phyloP scores from a whole-genome alignment of 805 yeast genomes.

The Metschnikowia lochheadii region DNA sequence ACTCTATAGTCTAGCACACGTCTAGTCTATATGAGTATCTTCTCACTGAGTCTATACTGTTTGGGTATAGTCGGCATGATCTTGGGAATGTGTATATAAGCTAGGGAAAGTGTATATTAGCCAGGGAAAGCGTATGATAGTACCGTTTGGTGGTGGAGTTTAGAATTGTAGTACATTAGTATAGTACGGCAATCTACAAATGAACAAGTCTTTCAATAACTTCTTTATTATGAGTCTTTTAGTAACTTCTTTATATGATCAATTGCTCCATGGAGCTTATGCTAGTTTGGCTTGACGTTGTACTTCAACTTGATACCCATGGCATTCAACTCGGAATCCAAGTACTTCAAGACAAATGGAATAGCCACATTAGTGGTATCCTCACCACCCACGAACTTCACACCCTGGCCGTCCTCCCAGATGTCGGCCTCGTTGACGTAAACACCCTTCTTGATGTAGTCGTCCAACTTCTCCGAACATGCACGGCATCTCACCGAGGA shows the following conservation, averaged over 20 bases:
- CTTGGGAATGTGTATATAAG: too few relatives aligned
- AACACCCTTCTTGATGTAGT: slow-evolving; percentile 43
- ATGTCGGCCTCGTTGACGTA: slow-evolving; percentile 65
- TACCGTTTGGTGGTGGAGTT: too few relatives aligned
- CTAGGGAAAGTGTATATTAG: too few relatives aligned
- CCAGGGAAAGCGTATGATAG: too few relatives aligned
- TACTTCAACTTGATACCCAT: slow-evolving; percentile 96
- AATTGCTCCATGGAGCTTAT: slow-evolving; percentile 4
- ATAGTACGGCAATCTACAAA: too few relatives aligned
- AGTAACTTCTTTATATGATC: background rate
- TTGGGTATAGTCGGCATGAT: too few relatives aligned
- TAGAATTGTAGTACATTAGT: too few relatives aligned
- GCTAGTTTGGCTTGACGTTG: slow-evolving; percentile 62
- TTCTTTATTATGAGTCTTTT: background rate
- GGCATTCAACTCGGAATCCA: slow-evolving; percentile 93
- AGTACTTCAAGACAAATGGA: slow-evolving; percentile 91
- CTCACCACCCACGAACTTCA: slow-evolving; percentile 84
- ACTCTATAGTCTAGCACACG: too few relatives aligned
- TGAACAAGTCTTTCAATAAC: too few relatives aligned
- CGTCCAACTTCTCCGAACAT: slow-evolving; percentile 73
- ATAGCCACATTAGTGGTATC: slow-evolving; percentile 94
- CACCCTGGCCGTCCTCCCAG: slow-evolving; percentile 98
- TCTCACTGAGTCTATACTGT: too few relatives aligned
- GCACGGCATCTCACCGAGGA: slow-evolving; percentile 84
- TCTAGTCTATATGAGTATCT: too few relatives aligned